These are phyloP conservation scores for Geranium rotundifolium DNA, from an alignment of 345 rosid species.

Conservation along the genomic window DNA sequence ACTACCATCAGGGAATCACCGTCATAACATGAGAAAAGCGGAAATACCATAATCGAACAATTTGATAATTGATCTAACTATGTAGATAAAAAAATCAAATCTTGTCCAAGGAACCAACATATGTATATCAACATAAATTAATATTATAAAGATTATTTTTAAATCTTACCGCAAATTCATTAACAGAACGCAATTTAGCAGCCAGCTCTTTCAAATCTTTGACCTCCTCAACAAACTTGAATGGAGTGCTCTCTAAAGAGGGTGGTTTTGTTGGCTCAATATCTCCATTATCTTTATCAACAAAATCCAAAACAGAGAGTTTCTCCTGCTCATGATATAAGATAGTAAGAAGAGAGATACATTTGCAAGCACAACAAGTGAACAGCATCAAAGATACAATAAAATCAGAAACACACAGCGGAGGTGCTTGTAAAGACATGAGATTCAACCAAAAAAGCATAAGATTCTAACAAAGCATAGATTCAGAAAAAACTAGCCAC, in stretches of 20 bases:
- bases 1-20: too few species aligned
- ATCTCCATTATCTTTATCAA: slow-evolving; percentile 33
- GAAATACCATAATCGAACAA: too few species aligned
- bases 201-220: slow-evolving; percentile 72
- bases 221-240: slow-evolving; percentile 67
- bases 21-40: not conserved
- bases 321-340: slow-evolving; percentile 39
- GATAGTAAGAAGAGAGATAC: not conserved
- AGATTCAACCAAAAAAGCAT: too few species aligned
- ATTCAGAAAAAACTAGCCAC: too few species aligned
- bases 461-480: too few species aligned
- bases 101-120: too few species aligned
- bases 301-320: slow-evolving; percentile 57
- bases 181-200: slow-evolving; percentile 40
- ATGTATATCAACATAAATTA: too few species aligned
- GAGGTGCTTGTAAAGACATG: too few species aligned
- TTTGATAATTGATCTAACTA: too few species aligned
- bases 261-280: slow-evolving; percentile 35
- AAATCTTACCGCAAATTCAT: slow-evolving; percentile 72
- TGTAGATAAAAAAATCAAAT: not conserved
- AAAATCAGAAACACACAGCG: too few species aligned
- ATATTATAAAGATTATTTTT: not conserved
- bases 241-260: slow-evolving; percentile 43
- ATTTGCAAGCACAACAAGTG: not conserved
- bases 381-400: not conserved